Conservation (phyloP, 768 basidiomycete species). For the Coprinopsis cinerea region DNA sequence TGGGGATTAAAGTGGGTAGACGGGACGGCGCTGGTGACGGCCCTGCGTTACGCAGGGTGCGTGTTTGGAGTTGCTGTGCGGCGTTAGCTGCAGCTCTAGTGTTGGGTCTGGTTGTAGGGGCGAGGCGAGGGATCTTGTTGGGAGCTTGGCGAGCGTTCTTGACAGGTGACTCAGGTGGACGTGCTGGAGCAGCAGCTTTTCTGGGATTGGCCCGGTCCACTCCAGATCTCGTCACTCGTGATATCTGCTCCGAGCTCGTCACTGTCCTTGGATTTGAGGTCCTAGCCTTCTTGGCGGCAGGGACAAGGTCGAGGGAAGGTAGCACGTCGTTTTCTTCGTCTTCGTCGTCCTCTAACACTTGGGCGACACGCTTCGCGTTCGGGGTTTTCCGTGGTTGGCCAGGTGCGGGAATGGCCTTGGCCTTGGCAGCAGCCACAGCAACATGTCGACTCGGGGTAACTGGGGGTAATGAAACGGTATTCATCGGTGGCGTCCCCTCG, state of each 20-base stretch:
- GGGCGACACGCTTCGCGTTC: constrained; percentile 60
- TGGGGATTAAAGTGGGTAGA: constrained; percentile 64
- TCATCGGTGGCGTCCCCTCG: constrained; percentile 36
- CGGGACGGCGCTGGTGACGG: constrained; percentile 70
- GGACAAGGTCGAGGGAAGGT: constrained; percentile 53
- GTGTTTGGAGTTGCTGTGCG: constrained; percentile 19
- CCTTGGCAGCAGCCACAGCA: constrained; percentile 62
- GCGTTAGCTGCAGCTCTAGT: constrained; percentile 40
- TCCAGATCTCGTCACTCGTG: constrained; percentile 68
- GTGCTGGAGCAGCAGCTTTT: constrained; percentile 29
- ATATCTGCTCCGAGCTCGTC: constrained; percentile 64
- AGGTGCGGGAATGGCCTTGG: constrained; percentile 66
- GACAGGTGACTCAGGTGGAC: constrained; percentile 33
- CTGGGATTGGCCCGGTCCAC: constrained; percentile 51
- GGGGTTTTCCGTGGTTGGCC: constrained; percentile 89
- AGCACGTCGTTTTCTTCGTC: constrained; percentile 58
- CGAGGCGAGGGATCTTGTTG: constrained; percentile 67
- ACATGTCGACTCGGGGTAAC: constrained; percentile 80
- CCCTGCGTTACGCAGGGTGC: constrained; percentile 34
- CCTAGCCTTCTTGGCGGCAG: constrained; percentile 33
- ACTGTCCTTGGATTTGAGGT: constrained; percentile 37
- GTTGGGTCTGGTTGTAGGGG: constrained; percentile 21
- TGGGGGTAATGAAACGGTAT: constrained; percentile 46
- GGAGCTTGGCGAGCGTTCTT: constrained; percentile 46
- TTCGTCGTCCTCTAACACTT: constrained; percentile 60